Conservation (phyloP, 2,329 filamentous ascomycete species). For the Arthrobotrys conoides region DNA sequence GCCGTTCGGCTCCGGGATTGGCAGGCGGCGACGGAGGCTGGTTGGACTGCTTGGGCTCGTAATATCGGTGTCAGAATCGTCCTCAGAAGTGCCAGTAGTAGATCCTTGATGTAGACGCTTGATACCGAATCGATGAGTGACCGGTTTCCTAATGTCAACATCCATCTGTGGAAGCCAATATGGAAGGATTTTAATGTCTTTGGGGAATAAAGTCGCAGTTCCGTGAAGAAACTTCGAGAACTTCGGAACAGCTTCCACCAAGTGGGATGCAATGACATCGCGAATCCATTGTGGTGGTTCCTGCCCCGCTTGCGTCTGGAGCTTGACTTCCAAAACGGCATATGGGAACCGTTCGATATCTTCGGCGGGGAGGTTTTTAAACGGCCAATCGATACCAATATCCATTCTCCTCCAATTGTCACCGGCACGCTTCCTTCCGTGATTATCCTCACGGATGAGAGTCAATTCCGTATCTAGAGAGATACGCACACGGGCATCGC, state of each 20-base stretch:
- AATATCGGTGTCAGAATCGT: constrained; percentile 79
- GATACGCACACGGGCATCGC: constrained; percentile 94
- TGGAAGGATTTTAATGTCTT: constrained; percentile 87
- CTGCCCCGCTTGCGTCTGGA: constrained; percentile 95
- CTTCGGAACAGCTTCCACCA: constrained; percentile 98
- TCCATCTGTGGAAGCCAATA: constrained; percentile 99
- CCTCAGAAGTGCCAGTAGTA: constrained; percentile 82
- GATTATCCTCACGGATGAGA: constrained; percentile 96
- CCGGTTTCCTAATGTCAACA: constrained; percentile 94
- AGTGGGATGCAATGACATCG: constrained; percentile 89
- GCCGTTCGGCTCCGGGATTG: constrained; percentile 32
- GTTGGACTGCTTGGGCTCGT: constrained; percentile 33
- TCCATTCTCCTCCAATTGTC: constrained; percentile 97
- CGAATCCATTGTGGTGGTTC: constrained; percentile 97
- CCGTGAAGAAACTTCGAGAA: constrained; percentile 99
- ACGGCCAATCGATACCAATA: constrained; percentile 96
- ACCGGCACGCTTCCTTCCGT: constrained; percentile 81
- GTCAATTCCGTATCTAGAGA: constrained; percentile 96
- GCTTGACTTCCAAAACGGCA: constrained; percentile 94
- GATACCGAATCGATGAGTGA: constrained; percentile 90
- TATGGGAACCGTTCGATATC: constrained; percentile 96
- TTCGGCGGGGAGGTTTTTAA: constrained; percentile 85
- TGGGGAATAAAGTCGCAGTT: constrained; percentile 86
- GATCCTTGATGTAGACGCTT: constrained; percentile 81
- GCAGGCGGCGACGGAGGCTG: constrained; percentile 27